phyloP scores from a whole-genome alignment of 441 rosid species.

The Aleurites moluccanus region DNA sequence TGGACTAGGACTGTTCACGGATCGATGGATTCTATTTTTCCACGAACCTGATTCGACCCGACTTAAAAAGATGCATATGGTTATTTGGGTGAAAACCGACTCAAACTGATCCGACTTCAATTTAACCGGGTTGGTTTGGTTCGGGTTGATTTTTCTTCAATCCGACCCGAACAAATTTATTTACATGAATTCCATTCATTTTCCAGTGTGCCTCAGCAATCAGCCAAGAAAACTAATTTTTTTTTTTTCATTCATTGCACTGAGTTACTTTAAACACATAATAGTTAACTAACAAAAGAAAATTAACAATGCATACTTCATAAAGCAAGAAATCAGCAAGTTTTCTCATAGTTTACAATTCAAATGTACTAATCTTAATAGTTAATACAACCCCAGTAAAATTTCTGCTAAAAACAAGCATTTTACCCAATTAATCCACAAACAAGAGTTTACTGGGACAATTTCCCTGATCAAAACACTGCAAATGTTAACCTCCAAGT shows the following conservation, averaged over 20 bases:
- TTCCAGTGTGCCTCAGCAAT: background rate
- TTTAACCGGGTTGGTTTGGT: too few species aligned
- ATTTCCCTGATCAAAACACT: conserved; percentile 43
- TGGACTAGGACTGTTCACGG: too few species aligned
- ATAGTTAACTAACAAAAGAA: background rate
- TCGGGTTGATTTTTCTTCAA: too few species aligned
- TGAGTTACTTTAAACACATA: background rate
- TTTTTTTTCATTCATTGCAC: too few species aligned
- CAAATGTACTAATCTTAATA: background rate
- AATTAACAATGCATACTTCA: background rate
- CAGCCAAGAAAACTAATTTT: background rate
- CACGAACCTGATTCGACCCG: too few species aligned
- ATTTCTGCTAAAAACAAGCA: background rate
- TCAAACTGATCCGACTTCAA: too few species aligned
- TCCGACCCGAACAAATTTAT: background rate
- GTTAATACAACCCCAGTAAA: background rate
- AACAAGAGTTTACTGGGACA: conserved; percentile 30
- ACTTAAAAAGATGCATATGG: too few species aligned
- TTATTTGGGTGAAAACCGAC: too few species aligned
- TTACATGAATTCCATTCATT: background rate
- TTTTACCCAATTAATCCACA: background rate
- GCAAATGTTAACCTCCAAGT: conserved; percentile 53
- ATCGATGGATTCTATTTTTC: too few species aligned
- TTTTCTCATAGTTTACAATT: too few species aligned
- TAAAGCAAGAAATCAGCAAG: background rate